Conservation (phyloP, 495 filamentous ascomycete species). For the Penicillium roqueforti region DNA sequence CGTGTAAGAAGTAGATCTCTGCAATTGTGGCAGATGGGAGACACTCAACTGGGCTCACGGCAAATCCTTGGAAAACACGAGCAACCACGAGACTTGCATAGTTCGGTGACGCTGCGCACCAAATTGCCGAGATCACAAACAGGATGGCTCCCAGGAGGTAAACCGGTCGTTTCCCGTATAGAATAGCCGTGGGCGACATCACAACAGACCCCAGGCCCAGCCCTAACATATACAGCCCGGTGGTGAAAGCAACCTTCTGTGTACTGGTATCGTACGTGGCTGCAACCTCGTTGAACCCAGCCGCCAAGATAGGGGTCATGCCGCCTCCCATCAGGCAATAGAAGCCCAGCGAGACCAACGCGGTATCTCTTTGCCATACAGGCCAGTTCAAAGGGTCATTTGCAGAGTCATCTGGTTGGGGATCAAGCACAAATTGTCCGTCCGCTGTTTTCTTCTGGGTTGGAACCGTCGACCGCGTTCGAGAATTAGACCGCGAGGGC, state of each 20-base stretch:
- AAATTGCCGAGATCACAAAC: slow-evolving; percentile 73
- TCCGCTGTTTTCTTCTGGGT: slow-evolving; percentile 73
- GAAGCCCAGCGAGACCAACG: slow-evolving; percentile 79
- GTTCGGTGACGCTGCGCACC: slow-evolving; percentile 80
- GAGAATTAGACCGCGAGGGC: slow-evolving; percentile 34
- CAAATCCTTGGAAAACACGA: slow-evolving; percentile 80
- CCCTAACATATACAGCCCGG: slow-evolving; percentile 94
- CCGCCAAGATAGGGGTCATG: slow-evolving; percentile 87
- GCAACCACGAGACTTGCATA: slow-evolving; percentile 78
- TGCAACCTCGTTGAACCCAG: slow-evolving; percentile 83
- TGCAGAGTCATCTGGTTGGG: slow-evolving; percentile 83
- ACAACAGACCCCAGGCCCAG: slow-evolving; percentile 80
- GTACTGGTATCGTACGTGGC: slow-evolving; percentile 64
- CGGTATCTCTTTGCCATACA: slow-evolving; percentile 72
- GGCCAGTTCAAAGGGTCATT: slow-evolving; percentile 97
- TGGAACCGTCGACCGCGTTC: slow-evolving; percentile 26
- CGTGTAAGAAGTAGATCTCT: slow-evolving; percentile 95
- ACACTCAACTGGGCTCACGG: slow-evolving; percentile 89
- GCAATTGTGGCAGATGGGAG: slow-evolving; percentile 92
- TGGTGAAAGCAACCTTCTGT: slow-evolving; percentile 78
- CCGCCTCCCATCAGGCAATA: slow-evolving; percentile 92
- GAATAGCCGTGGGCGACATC: slow-evolving; percentile 84
- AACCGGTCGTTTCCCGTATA: slow-evolving; percentile 87
- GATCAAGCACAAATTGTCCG: slow-evolving; percentile 83
- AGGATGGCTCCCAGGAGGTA: slow-evolving; percentile 76